Base-by-base conservation (phyloP, 192 early-diverging fungal genomes). In the Bifiguratus adelaidae region DNA sequence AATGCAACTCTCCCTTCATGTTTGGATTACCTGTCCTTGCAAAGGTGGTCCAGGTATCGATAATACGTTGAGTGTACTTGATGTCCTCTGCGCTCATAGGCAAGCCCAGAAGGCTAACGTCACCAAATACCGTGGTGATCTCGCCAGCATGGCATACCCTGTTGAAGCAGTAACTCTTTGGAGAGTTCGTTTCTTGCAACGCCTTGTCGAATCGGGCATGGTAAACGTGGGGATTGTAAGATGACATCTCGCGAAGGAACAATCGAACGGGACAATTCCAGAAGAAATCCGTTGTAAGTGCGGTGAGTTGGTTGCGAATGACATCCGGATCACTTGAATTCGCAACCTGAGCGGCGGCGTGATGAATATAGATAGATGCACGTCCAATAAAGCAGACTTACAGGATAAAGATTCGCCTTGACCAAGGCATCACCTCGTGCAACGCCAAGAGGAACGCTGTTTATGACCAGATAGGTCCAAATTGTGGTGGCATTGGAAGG, bases 1-100 rank as follows among this genome's bases (percentile, higher is more conserved):
- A 34, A 11, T 34, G 11, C 32, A 13, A 13, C 11, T 34, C 11
- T 34, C 32, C 32, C 15, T 43, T 27, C 0, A 54, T 48, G 46
- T 56, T 63, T 0, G 61, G 61, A 18, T 63, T 53, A 2, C 51
- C 56, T 11, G 56, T 54, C 35, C 50, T 58, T 4, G 56, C 56
- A 44, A 65, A 65, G 2, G 47, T 44, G 1, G 56, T 51, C 36
- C 48, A 59, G 7, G 47, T 46, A 34, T 59, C 56, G 5, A 58
- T 38, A 4, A 65, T 30, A 25, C 50, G 47, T 5, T 53, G 47
- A 7, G 62, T 44, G 15, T 54, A 58, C 9, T 52, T 46, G 13
- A 57, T 47, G 33, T 59, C 62, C 16, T 54, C 48, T 0, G 56
- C 47, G 2, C 37, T 55, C 35, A 15, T 19, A 20, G 15, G 20